Base-by-base conservation (phyloP, 495 filamentous ascomycete species). In the Saxispiralis lemnorum region DNA sequence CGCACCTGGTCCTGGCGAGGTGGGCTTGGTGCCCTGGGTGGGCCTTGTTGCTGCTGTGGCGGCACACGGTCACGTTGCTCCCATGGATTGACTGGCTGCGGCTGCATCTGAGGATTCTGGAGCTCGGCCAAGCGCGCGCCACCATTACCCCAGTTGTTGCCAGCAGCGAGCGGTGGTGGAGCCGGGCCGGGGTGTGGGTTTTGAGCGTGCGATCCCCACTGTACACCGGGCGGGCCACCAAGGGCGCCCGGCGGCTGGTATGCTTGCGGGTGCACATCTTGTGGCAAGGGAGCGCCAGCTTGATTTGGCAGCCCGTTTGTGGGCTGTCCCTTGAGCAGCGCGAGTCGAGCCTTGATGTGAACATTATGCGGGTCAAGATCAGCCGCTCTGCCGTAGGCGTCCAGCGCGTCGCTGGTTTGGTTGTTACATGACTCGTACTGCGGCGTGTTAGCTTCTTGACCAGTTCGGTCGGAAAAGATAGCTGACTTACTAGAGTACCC, bases 371-470 rank as follows among this genome's bases (percentile, higher is more conserved):
- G 87, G 56, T 97, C 89, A 43, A 97, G 72, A 52, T 97, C 89
- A 24, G 88, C 87, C 19, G 89, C 89, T 38, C 89, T 76, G 51
- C 86, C 81, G 55, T 97, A 97, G 1, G 89, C 89, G 56, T 97
- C 89, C 36, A 97, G 69, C 6, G 89, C 89, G 69, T 97, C 89
- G 38, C 78, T 80, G 44, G 92, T 93, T 64, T 97, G 89, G 59
- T 97, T 97, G 66, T 97, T 96, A 63, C 89, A 97, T 2, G 86
- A 94, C 59, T 97, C 92, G 52, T 97, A 97, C 82, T 87, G 44
- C 43, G 44, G 32, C 5, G 44, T 10, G 46, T 61, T 35, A 63
- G 54, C 31, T 17, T 33, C 45, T 58, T 54, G 59, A 56, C 43
- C 51, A 41, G 44, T 21, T 34, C 19, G 39, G 20, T 46, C 31